phyloP scores from a whole-genome alignment of 257 asterid species.

The Ehretia macrophylla region DNA sequence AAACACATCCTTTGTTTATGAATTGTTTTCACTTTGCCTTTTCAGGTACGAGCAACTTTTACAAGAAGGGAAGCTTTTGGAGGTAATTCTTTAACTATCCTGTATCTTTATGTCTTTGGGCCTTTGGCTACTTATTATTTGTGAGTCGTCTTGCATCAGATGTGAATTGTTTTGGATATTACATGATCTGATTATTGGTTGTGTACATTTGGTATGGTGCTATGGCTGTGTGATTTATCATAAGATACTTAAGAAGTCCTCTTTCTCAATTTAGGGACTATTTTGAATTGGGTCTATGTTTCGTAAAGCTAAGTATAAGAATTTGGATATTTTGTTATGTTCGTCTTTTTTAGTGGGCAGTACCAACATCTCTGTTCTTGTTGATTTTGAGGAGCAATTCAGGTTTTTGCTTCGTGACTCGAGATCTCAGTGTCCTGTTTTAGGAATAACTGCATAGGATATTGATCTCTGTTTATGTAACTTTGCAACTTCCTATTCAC shows the following conservation, averaged over 20 bases:
- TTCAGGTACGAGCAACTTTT: slow-evolving; percentile 78
- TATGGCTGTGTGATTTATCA: neutral
- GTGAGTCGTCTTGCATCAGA: neutral
- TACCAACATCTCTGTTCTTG: too few species aligned
- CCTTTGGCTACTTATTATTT: neutral
- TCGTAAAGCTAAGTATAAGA: too few species aligned
- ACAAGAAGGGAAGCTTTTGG: slow-evolving; percentile 84
- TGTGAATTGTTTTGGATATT: neutral
- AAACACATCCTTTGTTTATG: slow-evolving; percentile 1
- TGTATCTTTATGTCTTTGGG: neutral
- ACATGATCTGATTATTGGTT: neutral
- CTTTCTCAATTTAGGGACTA: neutral
- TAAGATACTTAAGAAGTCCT: neutral
- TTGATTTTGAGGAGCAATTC: too few species aligned
- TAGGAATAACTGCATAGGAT: too few species aligned
- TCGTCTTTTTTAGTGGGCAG: too few species aligned
- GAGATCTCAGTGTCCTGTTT: too few species aligned
- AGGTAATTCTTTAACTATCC: slow-evolving; percentile 37
- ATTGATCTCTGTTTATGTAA: too few species aligned
- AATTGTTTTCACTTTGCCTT: neutral
- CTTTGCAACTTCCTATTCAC: too few species aligned
- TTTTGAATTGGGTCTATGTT: too few species aligned
- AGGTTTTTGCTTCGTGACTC: too few species aligned
- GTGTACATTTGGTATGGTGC: neutral
- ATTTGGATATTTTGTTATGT: too few species aligned